Conservation (phyloP, 2,329 filamentous ascomycete genomes). For the Paraconiothyrium sp. region DNA sequence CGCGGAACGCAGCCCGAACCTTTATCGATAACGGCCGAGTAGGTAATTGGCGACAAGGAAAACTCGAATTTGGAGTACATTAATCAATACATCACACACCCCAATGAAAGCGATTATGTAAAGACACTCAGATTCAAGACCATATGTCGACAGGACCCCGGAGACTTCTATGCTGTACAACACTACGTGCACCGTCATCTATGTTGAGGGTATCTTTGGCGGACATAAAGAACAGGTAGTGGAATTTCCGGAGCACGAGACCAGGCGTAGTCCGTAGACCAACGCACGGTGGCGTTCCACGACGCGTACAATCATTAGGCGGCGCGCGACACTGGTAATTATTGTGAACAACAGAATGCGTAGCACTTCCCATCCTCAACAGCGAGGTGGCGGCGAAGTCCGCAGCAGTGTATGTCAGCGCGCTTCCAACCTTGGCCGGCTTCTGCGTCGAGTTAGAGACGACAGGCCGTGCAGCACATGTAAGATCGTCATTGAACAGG, state of each 20-base stretch:
- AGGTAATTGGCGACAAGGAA: not conserved
- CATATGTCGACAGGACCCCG: not conserved
- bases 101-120: not conserved
- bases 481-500: no score
- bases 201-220: not conserved
- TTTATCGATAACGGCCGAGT: not conserved
- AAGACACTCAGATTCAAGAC: not conserved
- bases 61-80: not conserved
- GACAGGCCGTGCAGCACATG: no score
- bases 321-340: no score
- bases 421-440: no score
- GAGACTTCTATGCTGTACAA: not conserved
- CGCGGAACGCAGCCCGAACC: not conserved
- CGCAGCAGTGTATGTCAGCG: no score
- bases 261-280: no score
- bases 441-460: no score
- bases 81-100: not conserved
- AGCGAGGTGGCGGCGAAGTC: no score
- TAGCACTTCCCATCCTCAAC: no score
- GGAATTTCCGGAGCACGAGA: not conserved
- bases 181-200: conserved; percentile 3
- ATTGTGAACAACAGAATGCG: no score
- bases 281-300: no score
- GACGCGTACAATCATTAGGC: no score
- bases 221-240: conserved; percentile 5